These are phyloP conservation scores for Inga leiocalycina DNA, from an alignment of 306 rosid species.

Conservation along the genomic window DNA sequence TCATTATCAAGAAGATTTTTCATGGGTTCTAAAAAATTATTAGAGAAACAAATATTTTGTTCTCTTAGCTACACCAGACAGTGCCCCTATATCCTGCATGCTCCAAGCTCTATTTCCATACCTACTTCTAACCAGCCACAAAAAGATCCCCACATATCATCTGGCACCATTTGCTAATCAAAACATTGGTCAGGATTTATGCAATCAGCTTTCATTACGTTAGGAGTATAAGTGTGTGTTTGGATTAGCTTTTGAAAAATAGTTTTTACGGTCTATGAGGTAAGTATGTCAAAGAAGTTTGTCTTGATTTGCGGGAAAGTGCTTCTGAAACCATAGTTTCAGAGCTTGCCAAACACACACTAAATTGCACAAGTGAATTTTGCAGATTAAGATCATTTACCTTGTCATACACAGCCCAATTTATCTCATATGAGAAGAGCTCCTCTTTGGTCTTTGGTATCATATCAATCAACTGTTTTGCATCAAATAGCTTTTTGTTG, in stretches of 20 bases:
- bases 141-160: not conserved
- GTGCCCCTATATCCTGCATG: not conserved
- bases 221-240: not conserved
- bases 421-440: slow-evolving; percentile 85
- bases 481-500: slow-evolving; percentile 82
- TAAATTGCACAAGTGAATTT: not conserved
- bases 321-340: no score
- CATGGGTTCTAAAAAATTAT: not conserved
- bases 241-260: no score
- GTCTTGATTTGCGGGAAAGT: no score
- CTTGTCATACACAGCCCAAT: slow-evolving; percentile 92
- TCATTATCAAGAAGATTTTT: not conserved
- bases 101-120: slow-evolving; percentile 19
- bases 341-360: no score
- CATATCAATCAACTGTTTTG: slow-evolving; percentile 95
- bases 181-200: not conserved
- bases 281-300: no score
- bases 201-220: not conserved
- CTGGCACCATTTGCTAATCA: slow-evolving; percentile 7
- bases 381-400: slow-evolving; percentile 39
- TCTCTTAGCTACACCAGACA: not conserved
- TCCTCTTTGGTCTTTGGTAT: slow-evolving; percentile 98
- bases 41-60: not conserved
- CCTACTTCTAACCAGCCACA: slow-evolving; percentile 16
- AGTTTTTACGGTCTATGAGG: no score